phyloP scores from a whole-genome alignment of 208 protist genomes.

The Trypanosoma melophagium region DNA sequence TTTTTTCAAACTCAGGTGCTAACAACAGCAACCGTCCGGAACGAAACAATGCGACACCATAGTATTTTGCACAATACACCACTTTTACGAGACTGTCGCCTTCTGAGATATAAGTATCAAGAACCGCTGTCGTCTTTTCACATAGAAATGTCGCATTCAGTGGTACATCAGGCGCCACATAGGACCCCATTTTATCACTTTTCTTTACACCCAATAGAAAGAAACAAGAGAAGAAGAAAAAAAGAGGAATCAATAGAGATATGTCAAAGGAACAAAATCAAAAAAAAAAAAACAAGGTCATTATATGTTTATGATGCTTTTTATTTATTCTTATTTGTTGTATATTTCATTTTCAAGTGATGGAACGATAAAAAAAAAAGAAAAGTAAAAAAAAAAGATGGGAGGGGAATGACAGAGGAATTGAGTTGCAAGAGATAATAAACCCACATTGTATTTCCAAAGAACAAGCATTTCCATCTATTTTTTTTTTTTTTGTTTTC shows the following conservation, averaged over 20 bases:
- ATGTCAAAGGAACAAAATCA: not conserved
- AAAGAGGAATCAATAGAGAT: no score
- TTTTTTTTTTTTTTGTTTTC: not conserved
- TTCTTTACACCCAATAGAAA: not conserved
- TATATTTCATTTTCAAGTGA: no score
- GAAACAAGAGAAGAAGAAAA: no score
- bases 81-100: slow-evolving; percentile 43
- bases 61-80: slow-evolving; percentile 39
- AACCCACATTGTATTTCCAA: no score
- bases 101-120: slow-evolving; percentile 22
- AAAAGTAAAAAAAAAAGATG: no score
- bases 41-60: slow-evolving; percentile 42
- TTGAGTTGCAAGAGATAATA: no score
- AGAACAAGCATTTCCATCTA: no score
- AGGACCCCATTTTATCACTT: slow-evolving; percentile 1
- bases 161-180: slow-evolving; percentile 20
- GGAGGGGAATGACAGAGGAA: no score
- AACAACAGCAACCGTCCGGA: slow-evolving; percentile 49
- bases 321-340: not conserved
- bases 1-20: slow-evolving; percentile 23
- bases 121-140: slow-evolving; percentile 19
- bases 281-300: not conserved
- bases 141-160: not conserved
- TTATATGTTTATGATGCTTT: slow-evolving; percentile 1
- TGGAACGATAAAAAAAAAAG: no score